phyloP scores from a whole-genome alignment of 129 eudicot species.

The Cynara cardunculus region DNA sequence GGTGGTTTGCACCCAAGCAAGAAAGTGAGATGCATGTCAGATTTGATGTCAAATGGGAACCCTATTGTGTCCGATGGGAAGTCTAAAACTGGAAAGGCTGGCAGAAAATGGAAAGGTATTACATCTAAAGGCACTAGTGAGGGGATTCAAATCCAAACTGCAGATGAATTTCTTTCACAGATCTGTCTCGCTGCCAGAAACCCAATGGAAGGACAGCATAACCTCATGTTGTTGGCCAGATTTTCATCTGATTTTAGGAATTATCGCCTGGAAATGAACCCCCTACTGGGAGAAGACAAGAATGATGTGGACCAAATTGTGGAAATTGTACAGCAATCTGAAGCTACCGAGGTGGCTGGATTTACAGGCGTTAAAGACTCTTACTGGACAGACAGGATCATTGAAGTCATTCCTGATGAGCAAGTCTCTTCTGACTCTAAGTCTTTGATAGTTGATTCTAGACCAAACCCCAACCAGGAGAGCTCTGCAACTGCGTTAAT shows the following conservation, averaged over 20 bases:
- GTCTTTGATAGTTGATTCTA: not conserved
- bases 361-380: conserved; percentile 43
- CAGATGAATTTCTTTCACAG: conserved; percentile 45
- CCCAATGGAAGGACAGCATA: conserved; percentile 36
- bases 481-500: conserved; percentile 50
- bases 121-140: not conserved
- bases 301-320: not conserved
- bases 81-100: conserved; percentile 18
- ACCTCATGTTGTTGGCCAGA: conserved; percentile 25
- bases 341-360: conserved; percentile 18
- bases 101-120: conserved; percentile 27
- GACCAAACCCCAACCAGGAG: conserved; percentile 19
- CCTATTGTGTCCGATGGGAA: conserved; percentile 22
- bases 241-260: conserved; percentile 50
- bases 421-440: conserved; percentile 20
- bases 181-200: conserved; percentile 41
- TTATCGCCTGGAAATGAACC: conserved; percentile 23
- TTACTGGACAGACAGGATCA: conserved; percentile 46
- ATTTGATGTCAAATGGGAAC: conserved; percentile 33
- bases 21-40: conserved; percentile 38
- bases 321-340: conserved; percentile 3
- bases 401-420: conserved; percentile 30
- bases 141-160: not conserved
- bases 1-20: conserved; percentile 26
- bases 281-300: not conserved